Evolutionary conservation across 2,329 filamentous ascomycete species (phyloP), one percentile per base, ranked within the genome.

Genomic region (Bipolaris victoriae): DNA sequence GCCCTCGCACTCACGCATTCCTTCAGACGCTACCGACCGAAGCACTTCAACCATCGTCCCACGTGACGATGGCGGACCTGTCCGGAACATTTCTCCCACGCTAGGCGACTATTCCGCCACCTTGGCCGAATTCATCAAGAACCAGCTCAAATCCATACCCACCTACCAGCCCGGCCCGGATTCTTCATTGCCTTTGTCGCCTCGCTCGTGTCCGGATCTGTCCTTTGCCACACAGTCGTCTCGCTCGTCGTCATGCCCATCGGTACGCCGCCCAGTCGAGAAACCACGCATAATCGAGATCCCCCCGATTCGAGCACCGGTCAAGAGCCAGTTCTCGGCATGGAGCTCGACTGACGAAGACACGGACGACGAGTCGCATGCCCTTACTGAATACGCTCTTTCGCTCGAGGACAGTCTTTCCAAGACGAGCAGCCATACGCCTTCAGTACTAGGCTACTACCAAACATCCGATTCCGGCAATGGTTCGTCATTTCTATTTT

Each of bases 341-440:
- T 76, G 74, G 74, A 76, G 74, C 57, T 75, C 74, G 3, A 69
- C 73, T 1, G 73, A 74, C 41, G 74, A 75, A 13, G 72, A 70
- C 5, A 67, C 60, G 7, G 68, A 69, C 33, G 69, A 70, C 18
- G 73, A 75, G 20, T 61, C 51, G 13, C 58, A 57, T 18, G 59
- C 64, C 1, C 26, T 70, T 2, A 63, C 68, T 5, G 61, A 63
- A 2, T 50, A 58, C 10, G 55, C 62, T 13, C 24, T 46, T 11
- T 46, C 55, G 15, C 52, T 37, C 2, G 50, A 48, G 4, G 55
- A 37, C 6, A n/a, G 43, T 16, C 29, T 55, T 2, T 64, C 62
- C 31, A 69, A 62, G 37, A 48, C 51, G 1, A 68, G 65, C 46
- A 66, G 57, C 16, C 65, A 69, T 31, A 69, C 73, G 20, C 64